Evolutionary conservation across 1,139 yeast genomes (phyloP), one percentile per base, ranked within the genome.

Genomic region (Hanseniaspora gamundiae): DNA sequence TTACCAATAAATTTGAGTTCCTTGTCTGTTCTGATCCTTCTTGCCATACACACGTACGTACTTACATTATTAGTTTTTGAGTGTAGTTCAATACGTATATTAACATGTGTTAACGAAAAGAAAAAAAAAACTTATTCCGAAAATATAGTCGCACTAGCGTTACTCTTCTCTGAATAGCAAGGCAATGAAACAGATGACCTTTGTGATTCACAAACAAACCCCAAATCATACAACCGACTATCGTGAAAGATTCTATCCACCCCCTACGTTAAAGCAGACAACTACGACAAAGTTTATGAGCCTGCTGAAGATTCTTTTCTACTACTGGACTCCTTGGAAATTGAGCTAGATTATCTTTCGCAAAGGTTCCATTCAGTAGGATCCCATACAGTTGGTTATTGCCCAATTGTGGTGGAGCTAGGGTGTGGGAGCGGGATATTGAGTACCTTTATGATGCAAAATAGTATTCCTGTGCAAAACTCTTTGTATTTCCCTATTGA

Each of bases 381-480:
- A 20, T 14, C 6, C 24, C n/a, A n/a, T n/a, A 27, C 10, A 13
- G 14, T 30, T 11, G 14, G 51, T 19, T 46, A 45, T 19, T 42
- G 58, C 0, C 82, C 94, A 0, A 41, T 85, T 1, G 79, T 83
- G 1, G 70, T 81, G n/a, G 98, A 91, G 56, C 70, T 91, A 9
- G 98, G 98, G 0, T 73, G 88, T 2, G 98, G 98, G 0, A 78
- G 95, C 1, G 98, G 97, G 0, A 71, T 91, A 4, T 83, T 88
- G 1, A 72, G 93, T 0, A 71, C 95, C 0, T 91, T 91, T 57
- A 53, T 86, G 54, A 54, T 57, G 52, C 60, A 58, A 39, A 52
- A 60, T 44, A 31, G 41, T 4, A 54, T 61, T 8, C 64, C 64
- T 20, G 46, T 46, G 10, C 17, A 38, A 1, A 47, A 62, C 7